phyloP scores from a whole-genome alignment of 106 monocot species.

The Dendrobium chrysotoxum region DNA sequence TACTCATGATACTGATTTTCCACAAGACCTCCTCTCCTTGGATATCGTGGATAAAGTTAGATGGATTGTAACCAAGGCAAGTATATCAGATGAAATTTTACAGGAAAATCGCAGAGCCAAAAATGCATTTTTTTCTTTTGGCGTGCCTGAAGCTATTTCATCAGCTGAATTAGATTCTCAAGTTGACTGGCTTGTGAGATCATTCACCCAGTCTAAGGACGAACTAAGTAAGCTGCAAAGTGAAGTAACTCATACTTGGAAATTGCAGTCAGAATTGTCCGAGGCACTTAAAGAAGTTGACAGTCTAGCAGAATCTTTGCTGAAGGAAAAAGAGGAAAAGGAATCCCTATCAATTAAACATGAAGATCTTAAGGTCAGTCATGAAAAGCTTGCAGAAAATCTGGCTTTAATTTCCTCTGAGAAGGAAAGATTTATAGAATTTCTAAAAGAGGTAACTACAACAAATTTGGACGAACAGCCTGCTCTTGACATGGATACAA shows the following conservation, averaged over 20 bases:
- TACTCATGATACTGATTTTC: constrained; percentile 24
- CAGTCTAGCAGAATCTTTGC: constrained; percentile 21
- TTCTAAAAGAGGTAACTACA: constrained; percentile 34
- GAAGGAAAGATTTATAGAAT: constrained; percentile 41
- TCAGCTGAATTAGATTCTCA: constrained; percentile 35
- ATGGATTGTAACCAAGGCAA: constrained; percentile 63
- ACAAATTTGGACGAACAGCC: constrained; percentile 31
- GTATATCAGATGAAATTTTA: constrained; percentile 21
- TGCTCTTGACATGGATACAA: constrained; percentile 16
- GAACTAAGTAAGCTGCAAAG: constrained; percentile 21
- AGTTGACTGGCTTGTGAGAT: constrained; percentile 34
- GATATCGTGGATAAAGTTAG: constrained; percentile 43
- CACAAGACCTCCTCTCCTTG: constrained; percentile 33
- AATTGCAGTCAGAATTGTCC: constrained; percentile 25
- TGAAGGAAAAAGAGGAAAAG: constrained; percentile 26
- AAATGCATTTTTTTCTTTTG: constrained; percentile 37
- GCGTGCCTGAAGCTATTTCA: constrained; percentile 37
- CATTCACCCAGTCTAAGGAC: constrained; percentile 26
- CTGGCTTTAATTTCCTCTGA: constrained; percentile 38
- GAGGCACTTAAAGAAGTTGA: constrained; percentile 39
- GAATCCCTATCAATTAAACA: constrained; percentile 22
- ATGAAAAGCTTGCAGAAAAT: constrained; percentile 29
- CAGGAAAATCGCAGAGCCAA: constrained; percentile 29
- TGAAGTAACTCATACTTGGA: constrained; percentile 6
- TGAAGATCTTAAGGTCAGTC: constrained; percentile 29